phyloP scores from a whole-genome alignment of 805 yeast genomes.

The Yamadazyma scolyti region DNA sequence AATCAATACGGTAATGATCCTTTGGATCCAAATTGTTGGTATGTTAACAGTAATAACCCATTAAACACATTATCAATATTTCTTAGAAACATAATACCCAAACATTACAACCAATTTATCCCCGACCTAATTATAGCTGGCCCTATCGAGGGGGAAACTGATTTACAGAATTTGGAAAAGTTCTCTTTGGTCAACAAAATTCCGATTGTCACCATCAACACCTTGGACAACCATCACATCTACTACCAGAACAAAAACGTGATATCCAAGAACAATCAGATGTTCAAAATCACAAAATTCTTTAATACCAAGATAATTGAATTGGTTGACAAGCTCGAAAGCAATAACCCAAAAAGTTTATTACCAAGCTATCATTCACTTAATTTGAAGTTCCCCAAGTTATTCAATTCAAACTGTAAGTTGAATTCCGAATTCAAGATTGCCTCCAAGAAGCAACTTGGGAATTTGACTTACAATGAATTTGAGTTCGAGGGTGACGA shows the following conservation, averaged over 20 bases:
- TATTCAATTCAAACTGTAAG: conserved; percentile 7
- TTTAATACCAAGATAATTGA: conserved; percentile 20
- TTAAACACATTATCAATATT: conserved; percentile 22
- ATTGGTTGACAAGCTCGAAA: conserved; percentile 15
- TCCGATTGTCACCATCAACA: conserved; percentile 20
- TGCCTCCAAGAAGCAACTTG: conserved; percentile 1
- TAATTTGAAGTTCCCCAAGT: conserved; percentile 9
- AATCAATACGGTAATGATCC: conserved; percentile 32
- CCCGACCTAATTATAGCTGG: conserved; percentile 34
- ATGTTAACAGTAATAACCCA: conserved; percentile 25
- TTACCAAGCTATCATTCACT: conserved; percentile 9
- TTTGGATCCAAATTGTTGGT: conserved; percentile 28
- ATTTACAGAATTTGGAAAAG: conserved; percentile 6
- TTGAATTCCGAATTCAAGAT: background rate
- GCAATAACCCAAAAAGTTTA: conserved; percentile 1
- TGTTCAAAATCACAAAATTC: conserved; percentile 19
- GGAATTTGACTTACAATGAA: conserved; percentile 2
- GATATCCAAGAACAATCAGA: conserved; percentile 16
- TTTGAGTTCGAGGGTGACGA: conserved; percentile 5
- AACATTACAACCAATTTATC: conserved; percentile 18
- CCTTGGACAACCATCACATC: conserved; percentile 23
- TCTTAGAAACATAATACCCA: conserved; percentile 22
- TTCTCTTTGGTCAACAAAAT: conserved; percentile 8
- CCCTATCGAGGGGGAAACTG: conserved; percentile 26
- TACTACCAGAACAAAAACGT: conserved; percentile 30